These are phyloP conservation scores for Phlyctochytrium planicorne DNA, from an alignment of 192 early-diverging fungal species.

Conservation along the genomic window DNA sequence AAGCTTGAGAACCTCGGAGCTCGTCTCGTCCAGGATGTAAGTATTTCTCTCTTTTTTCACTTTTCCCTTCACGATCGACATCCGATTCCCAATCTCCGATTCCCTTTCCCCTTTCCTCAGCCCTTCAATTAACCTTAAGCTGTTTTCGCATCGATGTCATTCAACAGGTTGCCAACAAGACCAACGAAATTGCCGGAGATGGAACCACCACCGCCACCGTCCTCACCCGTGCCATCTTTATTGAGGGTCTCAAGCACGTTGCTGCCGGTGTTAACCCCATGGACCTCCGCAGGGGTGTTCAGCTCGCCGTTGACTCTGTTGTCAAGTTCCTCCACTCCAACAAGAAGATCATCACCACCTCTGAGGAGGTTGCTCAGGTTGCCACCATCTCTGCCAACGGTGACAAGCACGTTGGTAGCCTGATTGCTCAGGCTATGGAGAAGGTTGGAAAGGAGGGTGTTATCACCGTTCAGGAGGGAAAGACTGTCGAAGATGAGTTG, in stretches of 20 bases:
- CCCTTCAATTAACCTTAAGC: no score
- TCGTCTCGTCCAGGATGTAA: slow-evolving; percentile 95
- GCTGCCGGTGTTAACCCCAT: slow-evolving; percentile 99
- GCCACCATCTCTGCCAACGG: slow-evolving; percentile 99
- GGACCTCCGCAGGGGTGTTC: slow-evolving; percentile 94
- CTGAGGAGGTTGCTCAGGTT: slow-evolving; percentile 96
- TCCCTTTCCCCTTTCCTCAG: no score
- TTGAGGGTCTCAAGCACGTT: slow-evolving; percentile 98
- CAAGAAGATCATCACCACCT: slow-evolving; percentile 89
- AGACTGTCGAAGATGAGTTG: slow-evolving; percentile 98
- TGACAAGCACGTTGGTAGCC: slow-evolving; percentile 90
- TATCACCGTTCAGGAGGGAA: slow-evolving; percentile 99
- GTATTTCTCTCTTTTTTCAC: no score
- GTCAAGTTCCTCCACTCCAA: slow-evolving; percentile 91
- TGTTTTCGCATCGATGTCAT: no score
- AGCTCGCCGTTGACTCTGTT: slow-evolving; percentile 89
- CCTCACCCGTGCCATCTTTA: slow-evolving; percentile 96
- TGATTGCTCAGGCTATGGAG: slow-evolving; percentile 99
- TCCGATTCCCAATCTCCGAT: no score
- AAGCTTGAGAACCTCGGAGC: slow-evolving; percentile 99
- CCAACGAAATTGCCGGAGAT: slow-evolving; percentile 99
- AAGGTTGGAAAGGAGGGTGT: slow-evolving; percentile 99
- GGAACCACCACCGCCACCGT: slow-evolving; percentile 98
- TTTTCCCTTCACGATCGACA: no score
- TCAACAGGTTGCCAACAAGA: slow-evolving; percentile 99